A percentile compares a stretch with the other conserved stretches of the same genome.
phyloP scores from a whole-genome alignment of 2,329 filamentous ascomycete species.

The Albophoma yamanashiensis region DNA sequence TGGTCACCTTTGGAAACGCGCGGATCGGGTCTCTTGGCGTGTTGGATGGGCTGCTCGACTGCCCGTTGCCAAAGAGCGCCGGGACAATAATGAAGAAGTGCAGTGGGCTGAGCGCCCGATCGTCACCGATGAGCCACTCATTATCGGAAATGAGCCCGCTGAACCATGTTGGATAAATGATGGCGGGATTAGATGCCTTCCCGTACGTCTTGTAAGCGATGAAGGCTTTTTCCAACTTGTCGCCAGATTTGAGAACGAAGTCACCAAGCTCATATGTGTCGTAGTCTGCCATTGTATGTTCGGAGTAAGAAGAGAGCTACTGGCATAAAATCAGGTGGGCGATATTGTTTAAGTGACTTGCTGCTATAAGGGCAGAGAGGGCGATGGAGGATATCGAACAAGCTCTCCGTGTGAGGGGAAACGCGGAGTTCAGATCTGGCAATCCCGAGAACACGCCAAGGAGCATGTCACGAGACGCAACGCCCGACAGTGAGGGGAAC shows the following conservation, averaged over 20 bases:
- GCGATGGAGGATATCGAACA: background rate
- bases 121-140: constrained; percentile 59
- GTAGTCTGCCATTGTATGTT: background rate
- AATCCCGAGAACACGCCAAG: background rate
- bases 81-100: constrained; percentile 38
- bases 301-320: background rate
- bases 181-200: constrained; percentile 46
- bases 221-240: constrained; percentile 49
- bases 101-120: constrained; percentile 52
- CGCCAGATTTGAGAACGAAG: constrained; percentile 32
- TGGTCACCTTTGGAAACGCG: constrained; percentile 32
- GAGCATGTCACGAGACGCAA: background rate
- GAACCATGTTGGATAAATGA: constrained; percentile 73
- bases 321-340: background rate
- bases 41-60: constrained; percentile 43
- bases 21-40: constrained; percentile 11
- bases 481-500: background rate
- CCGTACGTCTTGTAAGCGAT: constrained; percentile 74
- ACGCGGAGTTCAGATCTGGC: background rate
- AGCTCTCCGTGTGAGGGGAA: background rate
- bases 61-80: constrained; percentile 40
- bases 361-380: background rate
- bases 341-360: background rate
- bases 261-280: background rate
- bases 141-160: constrained; percentile 53